phyloP scores from a whole-genome alignment of 2,329 filamentous ascomycete species.

The Fusarium sambucinum region DNA sequence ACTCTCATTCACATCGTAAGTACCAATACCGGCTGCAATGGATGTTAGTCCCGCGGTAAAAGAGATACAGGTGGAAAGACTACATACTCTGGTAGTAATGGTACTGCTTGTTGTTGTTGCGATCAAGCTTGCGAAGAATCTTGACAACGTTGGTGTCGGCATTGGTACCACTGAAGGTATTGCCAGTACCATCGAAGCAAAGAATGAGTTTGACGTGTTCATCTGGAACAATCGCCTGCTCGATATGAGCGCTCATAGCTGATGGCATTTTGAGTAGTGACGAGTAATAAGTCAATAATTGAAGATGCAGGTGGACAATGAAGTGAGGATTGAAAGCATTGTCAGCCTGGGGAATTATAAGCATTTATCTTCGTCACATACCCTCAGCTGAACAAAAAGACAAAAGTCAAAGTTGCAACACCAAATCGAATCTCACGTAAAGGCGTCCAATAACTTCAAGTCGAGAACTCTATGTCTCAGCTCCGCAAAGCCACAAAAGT shows the following conservation, averaged over 20 bases:
- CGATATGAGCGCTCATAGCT: not conserved
- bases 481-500: not conserved
- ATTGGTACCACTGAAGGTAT: constrained; percentile 59
- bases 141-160: constrained; percentile 67
- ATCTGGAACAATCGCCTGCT: not conserved
- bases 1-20: constrained; percentile 59
- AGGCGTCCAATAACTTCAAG: not conserved
- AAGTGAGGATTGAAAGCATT: accelerated
- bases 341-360: not conserved
- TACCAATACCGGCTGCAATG: constrained; percentile 59
- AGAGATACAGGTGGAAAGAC: not conserved
- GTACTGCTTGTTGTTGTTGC: constrained; percentile 57
- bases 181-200: constrained; percentile 64
- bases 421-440: not conserved
- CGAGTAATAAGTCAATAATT: no score
- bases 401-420: not conserved
- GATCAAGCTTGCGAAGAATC: constrained; percentile 60
- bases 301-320: not conserved
- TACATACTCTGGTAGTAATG: constrained; percentile 63
- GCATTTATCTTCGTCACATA: not conserved
- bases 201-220: constrained; percentile 55
- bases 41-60: not conserved
- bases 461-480: not conserved
- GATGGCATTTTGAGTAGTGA: not conserved
- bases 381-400: not conserved